phyloP scores from a whole-genome alignment of 1,284 basidiomycete species.

The Apiotrichum veenhuisii region DNA sequence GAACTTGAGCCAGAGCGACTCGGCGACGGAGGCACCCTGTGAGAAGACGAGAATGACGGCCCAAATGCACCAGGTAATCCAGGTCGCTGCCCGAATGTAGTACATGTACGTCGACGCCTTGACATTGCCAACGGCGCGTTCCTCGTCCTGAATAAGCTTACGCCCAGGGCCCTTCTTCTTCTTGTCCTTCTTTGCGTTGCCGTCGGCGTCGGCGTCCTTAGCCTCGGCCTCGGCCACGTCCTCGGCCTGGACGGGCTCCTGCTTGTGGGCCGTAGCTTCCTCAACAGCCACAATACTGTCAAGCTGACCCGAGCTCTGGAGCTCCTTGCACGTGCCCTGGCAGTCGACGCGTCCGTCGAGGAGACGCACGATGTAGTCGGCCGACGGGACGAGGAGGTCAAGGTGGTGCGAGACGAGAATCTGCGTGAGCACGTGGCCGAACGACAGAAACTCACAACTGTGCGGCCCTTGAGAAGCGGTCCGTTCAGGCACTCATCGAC shows the following conservation, averaged over 20 bases:
- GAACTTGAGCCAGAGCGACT: conserved; percentile 68
- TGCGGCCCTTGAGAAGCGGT: conserved; percentile 61
- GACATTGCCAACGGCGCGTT: conserved; percentile 67
- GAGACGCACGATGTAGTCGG: conserved; percentile 65
- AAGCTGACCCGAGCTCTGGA: conserved; percentile 57
- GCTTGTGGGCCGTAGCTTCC: conserved; percentile 53
- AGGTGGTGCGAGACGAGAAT: conserved; percentile 86
- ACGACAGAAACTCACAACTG: conserved; percentile 51
- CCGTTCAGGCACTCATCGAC: conserved; percentile 63
- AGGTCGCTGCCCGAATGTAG: conserved; percentile 58
- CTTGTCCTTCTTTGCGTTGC: conserved; percentile 44
- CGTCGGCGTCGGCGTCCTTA: conserved; percentile 54
- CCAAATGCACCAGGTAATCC: conserved; percentile 42
- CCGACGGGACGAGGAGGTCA: conserved; percentile 60
- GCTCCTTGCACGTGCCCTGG: conserved; percentile 58
- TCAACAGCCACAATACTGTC: conserved; percentile 42
- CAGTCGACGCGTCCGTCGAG: conserved; percentile 59
- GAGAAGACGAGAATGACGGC: conserved; percentile 34
- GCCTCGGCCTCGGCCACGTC: conserved; percentile 20
- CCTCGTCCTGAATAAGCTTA: conserved; percentile 50
- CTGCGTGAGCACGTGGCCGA: conserved; percentile 17
- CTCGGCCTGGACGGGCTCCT: conserved; percentile 47
- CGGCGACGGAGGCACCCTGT: conserved; percentile 54
- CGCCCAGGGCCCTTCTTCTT: conserved; percentile 43
- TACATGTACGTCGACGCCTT: conserved; percentile 74